Percentiles rank a stretch among this genome's conserved stretches.
These are phyloP conservation scores for Cyanidiococcus yangmingshanensis DNA, from an alignment of 23 red algal genomes.

Conservation along the genomic window DNA sequence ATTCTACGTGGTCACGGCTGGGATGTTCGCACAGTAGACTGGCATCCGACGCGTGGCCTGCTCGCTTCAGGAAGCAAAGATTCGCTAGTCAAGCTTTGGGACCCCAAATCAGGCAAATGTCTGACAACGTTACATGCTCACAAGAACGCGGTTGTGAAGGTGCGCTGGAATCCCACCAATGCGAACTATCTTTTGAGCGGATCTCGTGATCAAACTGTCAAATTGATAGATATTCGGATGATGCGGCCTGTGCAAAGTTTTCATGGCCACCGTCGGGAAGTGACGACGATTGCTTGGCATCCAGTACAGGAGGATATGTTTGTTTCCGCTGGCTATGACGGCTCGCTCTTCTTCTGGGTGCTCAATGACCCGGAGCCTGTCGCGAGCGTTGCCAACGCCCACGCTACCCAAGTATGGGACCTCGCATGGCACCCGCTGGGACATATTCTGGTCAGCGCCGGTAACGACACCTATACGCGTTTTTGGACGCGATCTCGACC, in stretches of 20 bases:
- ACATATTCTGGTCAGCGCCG: conserved; percentile 77
- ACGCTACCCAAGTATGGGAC: conserved; percentile 87
- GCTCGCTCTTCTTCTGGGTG: conserved; percentile 76
- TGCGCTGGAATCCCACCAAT: conserved; percentile 80
- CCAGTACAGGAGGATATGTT: conserved; percentile 77
- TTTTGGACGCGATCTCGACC: conserved; percentile 66
- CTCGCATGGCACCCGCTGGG: conserved; percentile 95
- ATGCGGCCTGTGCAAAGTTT: conserved; percentile 86
- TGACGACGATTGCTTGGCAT: conserved; percentile 92
- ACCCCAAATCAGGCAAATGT: conserved; percentile 72
- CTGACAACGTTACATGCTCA: conserved; percentile 97
- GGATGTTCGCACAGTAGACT: conserved; percentile 96
- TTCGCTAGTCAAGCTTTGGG: conserved; percentile 91
- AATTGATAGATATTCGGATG: conserved; percentile 95
- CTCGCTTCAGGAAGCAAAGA: conserved; percentile 94
- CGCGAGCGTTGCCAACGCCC: conserved; percentile 64
- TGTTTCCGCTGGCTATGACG: conserved; percentile 80
- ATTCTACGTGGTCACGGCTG: conserved; percentile 88
- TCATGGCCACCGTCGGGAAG: conserved; percentile 85
- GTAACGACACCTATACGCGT: conserved; percentile 81
- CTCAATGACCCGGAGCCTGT: conserved; percentile 65
- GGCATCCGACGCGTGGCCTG: conserved; percentile 80
- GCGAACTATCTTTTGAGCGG: conserved; percentile 86
- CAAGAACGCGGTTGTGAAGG: conserved; percentile 91
- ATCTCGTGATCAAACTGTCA: conserved; percentile 81